These are phyloP conservation scores for Primulina tabacum DNA, from an alignment of 257 asterid genomes.

Conservation along the genomic window DNA sequence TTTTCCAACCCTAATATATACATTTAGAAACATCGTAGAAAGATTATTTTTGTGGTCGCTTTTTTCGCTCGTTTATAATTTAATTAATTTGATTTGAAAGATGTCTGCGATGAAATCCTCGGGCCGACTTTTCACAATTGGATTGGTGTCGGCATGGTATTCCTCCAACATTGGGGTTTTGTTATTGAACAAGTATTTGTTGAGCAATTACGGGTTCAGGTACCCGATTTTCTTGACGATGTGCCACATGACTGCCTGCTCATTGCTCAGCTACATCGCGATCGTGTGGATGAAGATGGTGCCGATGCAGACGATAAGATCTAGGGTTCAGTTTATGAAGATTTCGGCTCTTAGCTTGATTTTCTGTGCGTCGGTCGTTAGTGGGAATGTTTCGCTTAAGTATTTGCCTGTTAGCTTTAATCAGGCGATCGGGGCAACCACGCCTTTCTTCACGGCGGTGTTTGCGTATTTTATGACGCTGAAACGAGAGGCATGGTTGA, in stretches of 20 bases:
- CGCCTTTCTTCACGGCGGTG: conserved; percentile 41
- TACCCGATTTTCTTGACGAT: conserved; percentile 40
- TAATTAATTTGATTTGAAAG: background rate
- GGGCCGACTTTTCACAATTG: conserved; percentile 27
- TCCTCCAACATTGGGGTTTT: conserved; percentile 40
- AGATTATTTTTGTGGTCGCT: too few relatives aligned
- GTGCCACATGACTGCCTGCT: conserved; percentile 43
- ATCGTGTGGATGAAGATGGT: conserved; percentile 37
- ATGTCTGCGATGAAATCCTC: conserved; percentile 13
- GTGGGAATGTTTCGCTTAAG: conserved; percentile 35
- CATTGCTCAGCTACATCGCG: conserved; percentile 34
- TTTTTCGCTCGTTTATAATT: too few relatives aligned
- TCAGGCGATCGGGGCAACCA: conserved; percentile 41
- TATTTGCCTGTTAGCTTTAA: conserved; percentile 37
- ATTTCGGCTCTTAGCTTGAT: conserved; percentile 34
- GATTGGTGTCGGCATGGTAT: conserved; percentile 32
- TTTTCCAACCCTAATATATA: background rate
- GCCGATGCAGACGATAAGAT: conserved; percentile 35
- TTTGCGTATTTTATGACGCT: conserved; percentile 35
- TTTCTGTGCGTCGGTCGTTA: conserved; percentile 37
- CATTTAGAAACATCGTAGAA: background rate
- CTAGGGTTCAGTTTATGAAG: conserved; percentile 36
- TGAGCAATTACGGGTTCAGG: conserved; percentile 36
- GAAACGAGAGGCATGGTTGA: conserved; percentile 39
- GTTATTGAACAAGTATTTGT: conserved; percentile 34